Percentiles rank a stretch among this genome's conserved stretches.
These are phyloP conservation scores for Colletotrichum zoysiae DNA, from an alignment of 2,329 filamentous ascomycete species.

Conservation along the genomic window DNA sequence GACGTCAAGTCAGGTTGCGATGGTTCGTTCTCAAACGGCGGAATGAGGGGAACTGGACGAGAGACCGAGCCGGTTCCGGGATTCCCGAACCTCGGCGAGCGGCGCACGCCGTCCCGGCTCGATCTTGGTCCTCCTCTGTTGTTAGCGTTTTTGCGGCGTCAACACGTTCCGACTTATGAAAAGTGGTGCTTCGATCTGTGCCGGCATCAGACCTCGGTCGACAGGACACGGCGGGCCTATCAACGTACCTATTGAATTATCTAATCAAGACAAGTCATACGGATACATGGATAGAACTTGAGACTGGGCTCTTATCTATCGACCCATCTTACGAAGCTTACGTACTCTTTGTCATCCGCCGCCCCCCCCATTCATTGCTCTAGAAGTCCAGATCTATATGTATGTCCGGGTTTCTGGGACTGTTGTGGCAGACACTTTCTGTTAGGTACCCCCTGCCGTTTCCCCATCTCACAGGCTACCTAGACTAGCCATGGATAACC, in stretches of 20 bases:
- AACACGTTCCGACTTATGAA: neutral
- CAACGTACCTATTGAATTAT: neutral
- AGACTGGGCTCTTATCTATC: neutral
- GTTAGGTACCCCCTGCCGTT: neutral
- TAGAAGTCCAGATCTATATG: neutral
- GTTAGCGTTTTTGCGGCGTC: neutral
- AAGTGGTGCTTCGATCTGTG: neutral
- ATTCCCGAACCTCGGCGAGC: neutral
- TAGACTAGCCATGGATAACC: constrained; percentile 15
- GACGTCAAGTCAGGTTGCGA: neutral
- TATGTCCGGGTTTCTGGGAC: neutral
- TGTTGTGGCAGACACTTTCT: neutral
- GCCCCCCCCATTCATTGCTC: constrained; percentile 5
- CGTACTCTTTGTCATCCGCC: constrained; percentile 7
- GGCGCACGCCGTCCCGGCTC: neutral
- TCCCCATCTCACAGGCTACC: constrained; percentile 4
- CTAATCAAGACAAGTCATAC: constrained; percentile 19
- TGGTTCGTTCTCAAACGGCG: neutral
- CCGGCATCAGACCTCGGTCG: neutral
- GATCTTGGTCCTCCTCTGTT: neutral
- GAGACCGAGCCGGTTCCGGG: constrained; percentile 28
- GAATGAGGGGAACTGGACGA: constrained; percentile 13
- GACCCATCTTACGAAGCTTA: constrained; percentile 1
- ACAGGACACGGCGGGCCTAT: neutral
- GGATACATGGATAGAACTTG: neutral